Evolutionary conservation across 2,329 filamentous ascomycete genomes (phyloP), one percentile per base, ranked within the genome.

Genomic region (Monosporascus ibericus): DNA sequence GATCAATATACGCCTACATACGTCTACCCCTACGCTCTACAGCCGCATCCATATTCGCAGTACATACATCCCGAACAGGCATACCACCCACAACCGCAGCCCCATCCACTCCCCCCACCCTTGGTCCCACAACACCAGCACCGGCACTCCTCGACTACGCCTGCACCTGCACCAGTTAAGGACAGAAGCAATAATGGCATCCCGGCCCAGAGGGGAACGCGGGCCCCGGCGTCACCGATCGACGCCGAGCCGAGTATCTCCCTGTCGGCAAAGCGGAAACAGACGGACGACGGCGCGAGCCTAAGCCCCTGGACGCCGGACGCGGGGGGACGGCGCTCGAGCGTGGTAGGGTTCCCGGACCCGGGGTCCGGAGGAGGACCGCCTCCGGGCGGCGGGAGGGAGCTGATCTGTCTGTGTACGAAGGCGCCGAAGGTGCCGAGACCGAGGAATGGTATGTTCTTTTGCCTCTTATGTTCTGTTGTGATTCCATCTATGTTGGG

Each of bases 361-460:
- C 34, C 17, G 51, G 53, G 40, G 39, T 58, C 52, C 34, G 34
- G 30, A 34, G 25, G 44, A 15, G 42, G 34, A 8, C 24, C 20
- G 5, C 27, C 17, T 20, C 8, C n/a, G 14, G 44, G 42, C 3
- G 11, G 11, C 14, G 24, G 58, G 9, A 57, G 70, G 49, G 76
- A 79, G 47, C 63, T 74, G 47, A 76, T 82, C 36, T 84, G 80
- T 65, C 71, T 82, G 55, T 84, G 80, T 60, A 75, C 77, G 14
- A 77, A 78, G 44, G 73, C 75, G 18, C 79, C 79, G 5, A 83
- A 82, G 63, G 76, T 83, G 47, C 80, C 80, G 3, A 72, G 80
- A 52, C 80, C 80, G 51, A 72, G 80, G 47, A 84, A 84, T 63
- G 79, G 80, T 84, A 70, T 70, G 79, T 60, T 24, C 51, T 37